Percentiles rank a stretch among this genome's conserved stretches.
Conservation (phyloP, 2,329 filamentous ascomycete genomes). For the Cercospora sp. region DNA sequence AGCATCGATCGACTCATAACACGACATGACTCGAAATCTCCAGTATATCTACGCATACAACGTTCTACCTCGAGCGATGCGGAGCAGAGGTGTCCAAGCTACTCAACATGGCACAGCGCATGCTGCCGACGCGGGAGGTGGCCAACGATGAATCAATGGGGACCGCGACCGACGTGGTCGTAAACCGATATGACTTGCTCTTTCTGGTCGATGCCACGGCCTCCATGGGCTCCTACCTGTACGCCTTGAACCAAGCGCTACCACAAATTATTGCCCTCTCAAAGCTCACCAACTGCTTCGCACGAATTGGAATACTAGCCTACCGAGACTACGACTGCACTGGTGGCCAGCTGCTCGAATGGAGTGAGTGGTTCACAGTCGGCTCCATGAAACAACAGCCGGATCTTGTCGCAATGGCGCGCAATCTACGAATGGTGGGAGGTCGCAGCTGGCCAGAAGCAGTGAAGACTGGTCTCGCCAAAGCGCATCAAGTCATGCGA, state of each 20-base stretch:
- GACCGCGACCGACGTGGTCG: not conserved
- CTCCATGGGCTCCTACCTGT: slow-evolving; percentile 19
- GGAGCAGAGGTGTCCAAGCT: not conserved
- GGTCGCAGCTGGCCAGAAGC: slow-evolving; percentile 19
- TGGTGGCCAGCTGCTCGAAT: slow-evolving; percentile 13
- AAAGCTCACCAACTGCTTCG: slow-evolving; percentile 21
- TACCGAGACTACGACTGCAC: slow-evolving; percentile 21
- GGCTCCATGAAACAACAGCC: not conserved
- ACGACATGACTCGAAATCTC: not conserved
- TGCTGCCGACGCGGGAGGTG: not conserved
- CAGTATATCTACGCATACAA: not conserved
- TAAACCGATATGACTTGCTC: slow-evolving; percentile 17
- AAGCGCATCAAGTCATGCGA: slow-evolving; percentile 20
- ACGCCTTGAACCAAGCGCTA: slow-evolving; percentile 17
- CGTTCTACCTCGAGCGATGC: not conserved
- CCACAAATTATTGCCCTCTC: slow-evolving; percentile 24
- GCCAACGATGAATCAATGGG: not conserved
- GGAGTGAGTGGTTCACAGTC: slow-evolving; percentile 18
- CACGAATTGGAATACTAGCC: slow-evolving; percentile 18
- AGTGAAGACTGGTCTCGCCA: slow-evolving; percentile 23
- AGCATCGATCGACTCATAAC: slow-evolving; percentile 4
- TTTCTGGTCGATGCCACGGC: slow-evolving; percentile 23
- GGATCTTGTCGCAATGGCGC: slow-evolving; percentile 13
- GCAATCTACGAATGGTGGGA: slow-evolving; percentile 2
- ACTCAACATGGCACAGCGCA: not conserved